phyloP scores from a whole-genome alignment of 495 filamentous ascomycete species.

The Darksidea phi region DNA sequence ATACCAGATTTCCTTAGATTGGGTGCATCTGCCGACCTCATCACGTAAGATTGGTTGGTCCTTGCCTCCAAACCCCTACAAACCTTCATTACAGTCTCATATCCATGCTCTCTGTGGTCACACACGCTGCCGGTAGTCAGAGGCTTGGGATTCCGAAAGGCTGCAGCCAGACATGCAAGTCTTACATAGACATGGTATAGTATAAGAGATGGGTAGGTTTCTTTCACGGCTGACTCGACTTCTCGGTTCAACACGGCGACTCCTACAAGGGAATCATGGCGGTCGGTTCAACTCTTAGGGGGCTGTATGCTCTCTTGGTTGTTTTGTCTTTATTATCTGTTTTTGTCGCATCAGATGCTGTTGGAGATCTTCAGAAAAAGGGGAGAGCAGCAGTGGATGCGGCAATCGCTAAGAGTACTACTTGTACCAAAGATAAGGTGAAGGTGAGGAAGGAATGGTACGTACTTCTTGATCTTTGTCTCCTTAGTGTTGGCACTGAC shows the following conservation, averaged over 20 bases:
- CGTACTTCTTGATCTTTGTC: conserved; percentile 15
- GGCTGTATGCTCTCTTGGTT: conserved; percentile 23
- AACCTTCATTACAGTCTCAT: conserved; percentile 27
- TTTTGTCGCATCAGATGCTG: conserved; percentile 42
- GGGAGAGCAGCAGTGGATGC: conserved; percentile 46
- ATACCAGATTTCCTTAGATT: conserved; percentile 20
- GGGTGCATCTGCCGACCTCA: conserved; percentile 27
- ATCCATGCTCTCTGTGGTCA: conserved; percentile 9
- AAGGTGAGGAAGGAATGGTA: conserved; percentile 52
- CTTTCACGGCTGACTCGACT: conserved; percentile 2
- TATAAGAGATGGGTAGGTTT: conserved; percentile 25
- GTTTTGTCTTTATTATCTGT: conserved; percentile 7
- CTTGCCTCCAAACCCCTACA: conserved; percentile 17
- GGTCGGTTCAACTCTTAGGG: conserved; percentile 4
- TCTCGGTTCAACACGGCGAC: no score
- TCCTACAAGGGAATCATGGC: conserved; percentile 9
- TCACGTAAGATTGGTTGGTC: neutral
- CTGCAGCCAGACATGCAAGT: neutral
- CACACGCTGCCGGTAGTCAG: conserved; percentile 2
- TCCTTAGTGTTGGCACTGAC: conserved; percentile 3
- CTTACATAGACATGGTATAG: neutral
- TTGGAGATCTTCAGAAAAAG: conserved; percentile 47
- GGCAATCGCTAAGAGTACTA: conserved; percentile 47
- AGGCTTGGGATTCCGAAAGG: conserved; percentile 12
- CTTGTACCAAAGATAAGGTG: conserved; percentile 52